These are phyloP conservation scores for Pholiota molesta DNA, from an alignment of 768 basidiomycete genomes.

Conservation along the genomic window DNA sequence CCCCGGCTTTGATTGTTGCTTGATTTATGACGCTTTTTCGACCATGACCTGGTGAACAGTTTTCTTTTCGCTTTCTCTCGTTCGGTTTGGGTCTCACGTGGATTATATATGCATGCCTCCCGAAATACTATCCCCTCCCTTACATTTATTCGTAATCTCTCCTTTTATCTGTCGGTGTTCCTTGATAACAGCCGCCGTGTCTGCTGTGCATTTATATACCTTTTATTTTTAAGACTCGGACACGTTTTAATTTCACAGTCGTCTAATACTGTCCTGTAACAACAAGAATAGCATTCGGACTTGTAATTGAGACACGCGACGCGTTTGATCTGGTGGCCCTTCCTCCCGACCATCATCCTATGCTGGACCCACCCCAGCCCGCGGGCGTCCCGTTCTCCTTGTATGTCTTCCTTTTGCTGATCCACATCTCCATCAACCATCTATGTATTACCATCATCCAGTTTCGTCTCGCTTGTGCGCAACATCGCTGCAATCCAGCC, in stretches of 20 bases:
- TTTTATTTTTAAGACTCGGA: not conserved
- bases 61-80: conserved; percentile 9
- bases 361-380: not conserved
- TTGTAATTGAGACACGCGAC: not conserved
- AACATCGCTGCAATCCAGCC: conserved; percentile 43
- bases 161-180: conserved; percentile 15
- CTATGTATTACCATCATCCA: conserved; percentile 23
- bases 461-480: conserved; percentile 53
- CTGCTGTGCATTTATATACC: conserved; percentile 6
- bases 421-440: not conserved
- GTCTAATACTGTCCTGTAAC: not conserved
- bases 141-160: conserved; percentile 18
- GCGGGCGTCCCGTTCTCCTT: conserved; percentile 44
- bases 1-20: not conserved
- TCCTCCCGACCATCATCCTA: not conserved
- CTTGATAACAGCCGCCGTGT: conserved; percentile 10
- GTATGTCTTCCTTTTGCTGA: conserved; percentile 29
- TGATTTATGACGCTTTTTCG: conserved; percentile 6
- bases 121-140: conserved; percentile 9
- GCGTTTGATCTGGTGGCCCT: not conserved
- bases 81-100: conserved; percentile 12
- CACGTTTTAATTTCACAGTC: not conserved
- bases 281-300: not conserved
- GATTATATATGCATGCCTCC: conserved; percentile 15
- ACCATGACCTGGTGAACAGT: not conserved